Evolutionary conservation across 2,329 filamentous ascomycete genomes (phyloP), one percentile per base, ranked within the genome.

Genomic region (Cryphonectria nitschkei): DNA sequence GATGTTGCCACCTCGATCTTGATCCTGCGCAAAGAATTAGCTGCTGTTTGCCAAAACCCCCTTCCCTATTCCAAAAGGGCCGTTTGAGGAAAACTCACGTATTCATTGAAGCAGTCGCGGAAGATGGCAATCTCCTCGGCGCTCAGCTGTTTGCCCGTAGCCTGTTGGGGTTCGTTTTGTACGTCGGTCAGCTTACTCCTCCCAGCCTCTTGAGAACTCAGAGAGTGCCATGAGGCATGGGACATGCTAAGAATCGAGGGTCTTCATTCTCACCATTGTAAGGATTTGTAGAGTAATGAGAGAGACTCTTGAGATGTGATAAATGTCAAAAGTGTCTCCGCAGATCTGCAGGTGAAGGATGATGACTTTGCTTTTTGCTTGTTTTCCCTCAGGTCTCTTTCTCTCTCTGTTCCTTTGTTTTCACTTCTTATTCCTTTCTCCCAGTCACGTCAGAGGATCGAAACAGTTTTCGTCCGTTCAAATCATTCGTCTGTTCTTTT

Each of bases 1-100:
- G 66, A 81, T 81, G 66, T 79, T 81, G 37, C 80, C 79, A 76
- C 60, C 64, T 29, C 60, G 64, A 34, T 68, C 69, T 39, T 70
- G 69, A 52, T 72, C 70, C 70, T 73, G 32, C 8, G 13, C 26
- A 39, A 13, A 8, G 9, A 22, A 16, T 39, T 9, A 29, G 19
- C 63, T 19, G 37, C 37, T 2, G 37, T 11, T 9, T 39, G 26
- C 26, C 37, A 39, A 39, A 9, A 2, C 11, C 11, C 6, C 37
- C 37, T 9, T 5, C 6, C 37, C 37, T 26, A 26, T 1, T 5
- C 37, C 6, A 26, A 26, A 26, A 26, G 26, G 26, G 26, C 26
- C 26, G 26, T 1, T 26, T 26, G 26, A 26, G 26, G 13, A 2
- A 16, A 19, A 69, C 66, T 54, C 61, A 73, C 71, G 37, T 73